Evolutionary conservation across 2,329 filamentous ascomycete species (phyloP), one percentile per base, ranked within the genome.

Genomic region (Penicillium sp.): DNA sequence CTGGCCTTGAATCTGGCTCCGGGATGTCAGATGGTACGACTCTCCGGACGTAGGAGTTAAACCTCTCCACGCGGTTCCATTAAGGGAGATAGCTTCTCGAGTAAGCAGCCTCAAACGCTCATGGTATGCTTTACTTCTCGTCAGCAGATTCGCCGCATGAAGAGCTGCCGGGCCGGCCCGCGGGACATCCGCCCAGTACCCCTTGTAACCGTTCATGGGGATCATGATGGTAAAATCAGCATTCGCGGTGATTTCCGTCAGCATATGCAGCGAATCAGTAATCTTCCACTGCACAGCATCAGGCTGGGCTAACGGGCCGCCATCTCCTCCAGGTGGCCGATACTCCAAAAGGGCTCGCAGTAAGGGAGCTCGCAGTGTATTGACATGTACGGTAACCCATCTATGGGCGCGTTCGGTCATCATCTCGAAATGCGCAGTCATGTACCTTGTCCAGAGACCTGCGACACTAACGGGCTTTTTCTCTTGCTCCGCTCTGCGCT

Each of bases 181-280:
- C 5, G 43, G 23, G 3, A 43, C 53, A 8, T 44, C 41, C 33
- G 39, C 40, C 7, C 13, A 33, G 48, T 61, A 57, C 10, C 64
- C 66, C 19, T 61, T 60, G 34, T 69, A 70, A 5, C 65, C 67
- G 9, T 66, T 27, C 65, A 69, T 69, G 0, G 64, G 61, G 3
- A 70, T 60, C 52, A 62, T 54, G 23, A 70, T 68, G 2, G 48
- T 57, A 21, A 57, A 64, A 44, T 70, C 68, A 0, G 68, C 68
- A 15, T 38, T 19, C 2, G 52, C 33, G 3, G 41, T 45, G 16
- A 63, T 55, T 10, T 64, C 57, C 4, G 53, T n/a, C 6, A 69
- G 39, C 10, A 50, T 46, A 16, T 61, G 57, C 27, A 68, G 43
- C 3, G 45, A 34, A 34, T 66, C 44, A 15, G 44, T 58, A n/a